Evolutionary conservation across 2,329 filamentous ascomycete genomes (phyloP).

Genomic region (Acephala macrosclerotiorum): DNA sequence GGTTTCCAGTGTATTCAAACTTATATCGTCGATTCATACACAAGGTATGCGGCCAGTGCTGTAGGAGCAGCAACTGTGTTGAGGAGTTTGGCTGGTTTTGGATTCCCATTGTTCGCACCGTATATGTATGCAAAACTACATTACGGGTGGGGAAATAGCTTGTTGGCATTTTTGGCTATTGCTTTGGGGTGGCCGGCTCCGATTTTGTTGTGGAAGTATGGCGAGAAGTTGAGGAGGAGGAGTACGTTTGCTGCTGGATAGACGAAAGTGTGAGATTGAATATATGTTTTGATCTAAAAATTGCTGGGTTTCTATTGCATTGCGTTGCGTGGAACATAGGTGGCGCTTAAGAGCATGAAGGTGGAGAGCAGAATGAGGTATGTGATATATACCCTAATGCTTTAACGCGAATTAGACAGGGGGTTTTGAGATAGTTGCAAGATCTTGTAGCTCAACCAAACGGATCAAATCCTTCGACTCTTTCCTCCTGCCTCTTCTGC

Average conservation of each 20-base stretch:
- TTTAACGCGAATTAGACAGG: too few relatives aligned
- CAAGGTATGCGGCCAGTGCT: conserved; percentile 45
- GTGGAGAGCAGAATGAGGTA: too few relatives aligned
- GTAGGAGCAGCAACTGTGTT: conserved; percentile 48
- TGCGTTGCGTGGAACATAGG: background rate
- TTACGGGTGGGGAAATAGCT: conserved; percentile 58
- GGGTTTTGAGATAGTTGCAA: too few relatives aligned
- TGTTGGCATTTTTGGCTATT: conserved; percentile 58
- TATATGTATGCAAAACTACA: conserved; percentile 40
- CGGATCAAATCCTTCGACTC: too few relatives aligned
- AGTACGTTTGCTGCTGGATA: conserved; percentile 51
- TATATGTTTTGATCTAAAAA: too few relatives aligned
- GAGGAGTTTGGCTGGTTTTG: conserved; percentile 40
- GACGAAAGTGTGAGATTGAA: background rate
- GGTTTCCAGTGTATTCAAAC: conserved; percentile 49
- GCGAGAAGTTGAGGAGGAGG: conserved; percentile 46
- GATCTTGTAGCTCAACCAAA: too few relatives aligned
- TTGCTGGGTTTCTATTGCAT: background rate
- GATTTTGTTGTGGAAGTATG: conserved; percentile 51
- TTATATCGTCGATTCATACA: conserved; percentile 61
- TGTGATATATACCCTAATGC: too few relatives aligned
- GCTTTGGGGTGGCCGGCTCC: conserved; percentile 58
- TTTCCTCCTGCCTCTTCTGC: too few relatives aligned
- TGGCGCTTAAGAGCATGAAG: too few relatives aligned
- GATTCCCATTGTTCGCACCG: conserved; percentile 40